These are phyloP conservation scores for Catharanthus roseus DNA, from an alignment of 257 asterid genomes.

Conservation along the genomic window DNA sequence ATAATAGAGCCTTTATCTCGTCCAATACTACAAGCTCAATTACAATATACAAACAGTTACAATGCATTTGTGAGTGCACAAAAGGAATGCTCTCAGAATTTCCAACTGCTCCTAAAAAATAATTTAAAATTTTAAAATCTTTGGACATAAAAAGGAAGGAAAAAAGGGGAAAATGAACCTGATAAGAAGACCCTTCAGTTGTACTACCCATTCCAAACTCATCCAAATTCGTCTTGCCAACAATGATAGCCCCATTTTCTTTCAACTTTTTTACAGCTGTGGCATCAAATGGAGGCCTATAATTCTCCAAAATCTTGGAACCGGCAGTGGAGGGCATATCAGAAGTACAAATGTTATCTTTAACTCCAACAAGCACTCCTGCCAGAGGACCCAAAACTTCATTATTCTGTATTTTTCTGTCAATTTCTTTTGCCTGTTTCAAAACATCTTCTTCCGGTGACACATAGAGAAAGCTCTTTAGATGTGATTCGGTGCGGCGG, in stretches of 20 bases:
- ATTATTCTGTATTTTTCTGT: slow-evolving; percentile 47
- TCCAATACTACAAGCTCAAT: not conserved
- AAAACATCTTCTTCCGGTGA: slow-evolving; percentile 52
- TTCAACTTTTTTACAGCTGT: slow-evolving; percentile 80
- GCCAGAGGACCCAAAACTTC: slow-evolving; percentile 75
- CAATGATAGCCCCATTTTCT: slow-evolving; percentile 68
- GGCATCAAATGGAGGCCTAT: slow-evolving; percentile 83
- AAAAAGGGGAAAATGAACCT: slow-evolving; percentile 30
- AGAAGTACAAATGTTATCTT: slow-evolving; percentile 82
- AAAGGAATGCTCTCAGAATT: not conserved
- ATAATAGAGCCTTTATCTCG: too few relatives aligned
- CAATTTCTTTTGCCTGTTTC: slow-evolving; percentile 69
- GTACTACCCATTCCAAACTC: slow-evolving; percentile 99
- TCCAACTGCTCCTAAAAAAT: not conserved
- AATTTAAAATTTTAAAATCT: not conserved
- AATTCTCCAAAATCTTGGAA: slow-evolving; percentile 69
- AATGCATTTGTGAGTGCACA: not conserved
- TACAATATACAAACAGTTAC: not conserved
- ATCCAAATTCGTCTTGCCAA: slow-evolving; percentile 95
- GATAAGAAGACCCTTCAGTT: slow-evolving; percentile 85
- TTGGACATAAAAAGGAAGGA: not conserved
- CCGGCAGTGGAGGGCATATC: slow-evolving; percentile 97
- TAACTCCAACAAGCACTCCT: slow-evolving; percentile 76
- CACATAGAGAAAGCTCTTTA: slow-evolving; percentile 71
- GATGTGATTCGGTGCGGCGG: slow-evolving; percentile 71